Conservation (phyloP, 192 early-diverging fungal species). For the Linnemannia elongata region DNA sequence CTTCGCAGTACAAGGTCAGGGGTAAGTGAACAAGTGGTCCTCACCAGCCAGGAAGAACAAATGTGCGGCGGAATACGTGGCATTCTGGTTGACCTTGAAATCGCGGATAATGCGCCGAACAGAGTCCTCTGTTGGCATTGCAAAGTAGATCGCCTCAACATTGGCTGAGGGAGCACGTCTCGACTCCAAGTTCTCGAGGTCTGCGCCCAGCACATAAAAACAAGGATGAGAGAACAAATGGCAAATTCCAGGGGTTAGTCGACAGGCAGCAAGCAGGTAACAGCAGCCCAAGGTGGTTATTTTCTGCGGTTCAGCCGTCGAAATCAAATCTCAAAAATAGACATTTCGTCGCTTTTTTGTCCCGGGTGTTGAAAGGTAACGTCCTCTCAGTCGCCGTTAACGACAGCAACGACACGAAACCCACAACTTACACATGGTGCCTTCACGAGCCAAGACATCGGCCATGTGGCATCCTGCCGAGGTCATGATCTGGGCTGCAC, state of each 20-base stretch:
- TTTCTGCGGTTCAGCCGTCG: not conserved
- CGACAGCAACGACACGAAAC: not conserved
- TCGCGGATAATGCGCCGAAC: conserved; percentile 72
- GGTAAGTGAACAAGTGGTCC: not conserved
- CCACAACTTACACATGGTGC: conserved; percentile 71
- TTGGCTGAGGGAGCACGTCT: conserved; percentile 67
- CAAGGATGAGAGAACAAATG: not conserved
- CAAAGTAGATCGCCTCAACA: conserved; percentile 75
- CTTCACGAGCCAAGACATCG: conserved; percentile 70
- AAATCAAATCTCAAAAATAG: not conserved
- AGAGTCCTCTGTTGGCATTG: conserved; percentile 71
- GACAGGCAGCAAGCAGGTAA: not conserved
- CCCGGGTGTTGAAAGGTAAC: not conserved
- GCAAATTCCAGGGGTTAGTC: not conserved
- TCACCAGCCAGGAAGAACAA: conserved; percentile 71
- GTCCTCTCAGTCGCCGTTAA: not conserved
- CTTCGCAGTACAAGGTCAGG: not conserved
- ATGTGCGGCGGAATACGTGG: conserved; percentile 74
- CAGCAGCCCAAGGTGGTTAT: too few relatives aligned
- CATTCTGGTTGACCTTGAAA: conserved; percentile 58
- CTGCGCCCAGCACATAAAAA: conserved; percentile 8
- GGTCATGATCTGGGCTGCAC: conserved; percentile 76
- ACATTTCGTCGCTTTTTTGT: not conserved
- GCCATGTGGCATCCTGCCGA: conserved; percentile 78
- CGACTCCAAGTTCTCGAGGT: conserved; percentile 72